Evolutionary conservation across 163 green algal genomes (phyloP).

Genomic region (Scenedesmus sp.): DNA sequence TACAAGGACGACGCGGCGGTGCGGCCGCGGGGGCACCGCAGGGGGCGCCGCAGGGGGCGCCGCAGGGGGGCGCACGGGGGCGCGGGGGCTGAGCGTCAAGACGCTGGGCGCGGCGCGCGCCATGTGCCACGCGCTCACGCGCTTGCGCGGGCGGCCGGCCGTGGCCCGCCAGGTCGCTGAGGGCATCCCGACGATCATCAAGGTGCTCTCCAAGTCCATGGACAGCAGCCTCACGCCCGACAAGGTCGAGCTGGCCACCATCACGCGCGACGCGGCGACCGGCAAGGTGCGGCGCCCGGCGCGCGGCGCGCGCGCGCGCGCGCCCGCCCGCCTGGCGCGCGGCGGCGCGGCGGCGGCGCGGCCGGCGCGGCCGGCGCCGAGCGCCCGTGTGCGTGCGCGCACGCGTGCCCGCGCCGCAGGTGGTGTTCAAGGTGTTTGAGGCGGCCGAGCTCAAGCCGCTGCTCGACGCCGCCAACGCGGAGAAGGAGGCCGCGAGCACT

Average conservation of each 20-base stretch:
- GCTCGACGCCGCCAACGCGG: constrained; percentile 84
- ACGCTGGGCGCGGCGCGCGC: too few species aligned
- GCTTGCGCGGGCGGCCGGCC: too few species aligned
- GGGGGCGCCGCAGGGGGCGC: background rate
- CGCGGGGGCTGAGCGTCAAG: too few species aligned
- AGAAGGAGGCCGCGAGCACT: constrained; percentile 63
- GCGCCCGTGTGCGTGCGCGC: too few species aligned
- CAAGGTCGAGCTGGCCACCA: constrained; percentile 96
- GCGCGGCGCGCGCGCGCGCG: too few species aligned
- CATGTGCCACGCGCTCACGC: too few species aligned
- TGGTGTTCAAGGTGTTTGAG: constrained; percentile 88
- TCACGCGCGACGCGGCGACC: constrained; percentile 64
- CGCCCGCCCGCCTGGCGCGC: too few species aligned
- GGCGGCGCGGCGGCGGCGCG: background rate
- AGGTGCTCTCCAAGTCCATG: constrained; percentile 99
- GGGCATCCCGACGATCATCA: constrained; percentile 60
- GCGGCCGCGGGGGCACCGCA: background rate
- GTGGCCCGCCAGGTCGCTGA: constrained; percentile 26
- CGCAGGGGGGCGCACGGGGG: background rate
- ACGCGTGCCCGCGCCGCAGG: constrained; percentile 60
- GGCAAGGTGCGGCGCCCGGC: constrained; percentile 69
- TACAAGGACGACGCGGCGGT: constrained; percentile 90
- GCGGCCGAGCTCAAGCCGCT: constrained; percentile 84
- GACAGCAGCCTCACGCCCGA: constrained; percentile 94
- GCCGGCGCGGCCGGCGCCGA: background rate